Evolutionary conservation across 148 eudicot genomes (phyloP), one percentile per base, ranked within the genome.

Genomic region (Beta vulgaris): DNA sequence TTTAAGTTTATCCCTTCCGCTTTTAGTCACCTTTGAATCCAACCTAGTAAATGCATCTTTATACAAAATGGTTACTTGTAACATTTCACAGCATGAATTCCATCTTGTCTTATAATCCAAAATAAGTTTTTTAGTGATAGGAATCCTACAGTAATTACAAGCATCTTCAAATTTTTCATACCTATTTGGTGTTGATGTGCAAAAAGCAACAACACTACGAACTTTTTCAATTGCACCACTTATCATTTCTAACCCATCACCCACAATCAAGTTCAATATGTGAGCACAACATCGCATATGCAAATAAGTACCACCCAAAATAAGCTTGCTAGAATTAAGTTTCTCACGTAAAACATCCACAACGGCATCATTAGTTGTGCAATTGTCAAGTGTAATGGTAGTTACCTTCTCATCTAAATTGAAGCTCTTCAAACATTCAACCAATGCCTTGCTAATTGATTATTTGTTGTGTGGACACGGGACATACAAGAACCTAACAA

Each of bases 261-360:
- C n/a, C n/a, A n/a, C n/a, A n/a, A n/a, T n/a, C n/a, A 40, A 40
- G 9, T 40, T 4, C 29, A 39, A 40, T n/a, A 63, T 35, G 6
- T 35, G 42, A 39, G 49, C 70, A 40, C 70, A 66, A 66, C 51
- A 39, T 21, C 49, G n/a, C 51, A 23, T 66, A n/a, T 66, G 70
- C 49, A 39, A 39, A 23, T 15, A 10, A 3, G 8, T 21, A n/a
- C 49, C 70, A 66, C 29, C 16, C 31, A n/a, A n/a, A n/a, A n/a
- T n/a, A n/a, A n/a, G n/a, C n/a, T n/a, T n/a, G n/a, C n/a, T n/a
- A n/a, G n/a, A n/a, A n/a, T n/a, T n/a, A n/a, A n/a, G n/a, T n/a
- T n/a, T n/a, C n/a, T n/a, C n/a, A n/a, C n/a, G n/a, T n/a, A 66
- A 10, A 39, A 66, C 68, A 23, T 66, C 49, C 0, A 39, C 0